A percentile compares a stretch with the other conserved stretches of the same genome.
Evolutionary conservation across 106 monocot genomes (phyloP).

Genomic region (Triglochin maritima): DNA sequence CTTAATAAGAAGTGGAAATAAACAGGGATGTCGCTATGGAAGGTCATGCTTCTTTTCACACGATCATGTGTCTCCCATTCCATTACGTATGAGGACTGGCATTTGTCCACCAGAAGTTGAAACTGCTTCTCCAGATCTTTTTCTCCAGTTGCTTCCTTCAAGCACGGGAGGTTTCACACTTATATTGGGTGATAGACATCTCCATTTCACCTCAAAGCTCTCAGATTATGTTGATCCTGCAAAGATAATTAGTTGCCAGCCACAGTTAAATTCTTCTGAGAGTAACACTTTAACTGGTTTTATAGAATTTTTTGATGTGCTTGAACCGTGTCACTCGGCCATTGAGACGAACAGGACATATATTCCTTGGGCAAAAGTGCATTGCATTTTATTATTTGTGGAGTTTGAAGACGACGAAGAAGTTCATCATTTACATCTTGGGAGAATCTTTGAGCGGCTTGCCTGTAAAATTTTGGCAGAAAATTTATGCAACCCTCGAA

Average conservation of each 20-base stretch:
- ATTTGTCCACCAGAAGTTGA: constrained; percentile 36
- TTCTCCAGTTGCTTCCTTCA: constrained; percentile 26
- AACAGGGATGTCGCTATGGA: constrained; percentile 72
- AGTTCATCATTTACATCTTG: constrained; percentile 10
- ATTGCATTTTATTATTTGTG: constrained; percentile 42
- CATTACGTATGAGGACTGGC: not conserved
- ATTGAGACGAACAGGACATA: constrained; percentile 15
- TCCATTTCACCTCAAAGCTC: constrained; percentile 32
- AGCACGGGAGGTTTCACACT: constrained; percentile 21
- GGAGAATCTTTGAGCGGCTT: constrained; percentile 38
- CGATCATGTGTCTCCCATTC: constrained; percentile 12
- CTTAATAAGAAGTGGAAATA: not conserved
- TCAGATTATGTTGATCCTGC: constrained; percentile 16
- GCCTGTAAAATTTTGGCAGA: constrained; percentile 46
- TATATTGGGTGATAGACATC: constrained; percentile 43
- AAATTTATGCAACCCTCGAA: constrained; percentile 14
- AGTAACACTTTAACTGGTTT: constrained; percentile 13
- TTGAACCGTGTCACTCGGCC: constrained; percentile 7
- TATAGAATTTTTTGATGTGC: constrained; percentile 20
- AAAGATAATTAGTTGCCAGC: constrained; percentile 31
- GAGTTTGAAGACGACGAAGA: constrained; percentile 23
- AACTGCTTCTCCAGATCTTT: constrained; percentile 17
- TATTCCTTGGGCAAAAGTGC: constrained; percentile 39
- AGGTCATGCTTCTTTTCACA: constrained; percentile 55
- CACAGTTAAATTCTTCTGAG: constrained; percentile 14